Evolutionary conservation across 306 rosid genomes (phyloP), one percentile per base, ranked within the genome.

Genomic region (Cicer pinnatifidum): DNA sequence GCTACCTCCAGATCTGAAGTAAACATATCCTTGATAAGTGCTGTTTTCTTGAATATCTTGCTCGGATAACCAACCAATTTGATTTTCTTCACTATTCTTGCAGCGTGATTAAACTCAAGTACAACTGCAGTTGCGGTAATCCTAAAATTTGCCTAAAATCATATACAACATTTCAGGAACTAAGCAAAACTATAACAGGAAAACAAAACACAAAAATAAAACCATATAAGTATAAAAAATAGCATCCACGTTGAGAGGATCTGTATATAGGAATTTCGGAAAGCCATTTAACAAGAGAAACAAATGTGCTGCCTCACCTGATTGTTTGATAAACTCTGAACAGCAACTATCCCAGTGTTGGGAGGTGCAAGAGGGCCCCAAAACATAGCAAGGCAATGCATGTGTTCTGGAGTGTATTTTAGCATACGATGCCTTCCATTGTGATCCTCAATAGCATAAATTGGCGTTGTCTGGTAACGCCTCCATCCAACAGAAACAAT

Each of bases 291-390:
- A 47, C 57, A 61, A 63, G 19, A 59, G 40, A 78, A 72, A 40
- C 13, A 5, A 63, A 44, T 52, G 15, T 33, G 48, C 35, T 0
- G 28, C 9, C 66, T 9, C 23, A 94, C 97, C 91, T 89, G 99
- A 84, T 83, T 89, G 82, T 84, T 94, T 9, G 96, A 86, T 75
- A 89, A 83, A 81, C 78, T 88, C 90, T 94, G 97, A 65, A 94
- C 73, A 9, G 97, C 96, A 79, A 94, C 89, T 82, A 94, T 81
- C 57, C 97, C 97, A 39, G 97, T 87, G 69, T 87, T 88, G 37
- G 96, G 96, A 77, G 97, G 97, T 73, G 91, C 95, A 72, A 94
- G 95, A 46, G 99, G 96, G 20, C 99, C 97, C 95, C 95, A 94
- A 81, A 94, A 94, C 85, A 85, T 89, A 64, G 97, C 97, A 57